Conservation (phyloP, 805 yeast genomes). For the Novakomyces olei region DNA sequence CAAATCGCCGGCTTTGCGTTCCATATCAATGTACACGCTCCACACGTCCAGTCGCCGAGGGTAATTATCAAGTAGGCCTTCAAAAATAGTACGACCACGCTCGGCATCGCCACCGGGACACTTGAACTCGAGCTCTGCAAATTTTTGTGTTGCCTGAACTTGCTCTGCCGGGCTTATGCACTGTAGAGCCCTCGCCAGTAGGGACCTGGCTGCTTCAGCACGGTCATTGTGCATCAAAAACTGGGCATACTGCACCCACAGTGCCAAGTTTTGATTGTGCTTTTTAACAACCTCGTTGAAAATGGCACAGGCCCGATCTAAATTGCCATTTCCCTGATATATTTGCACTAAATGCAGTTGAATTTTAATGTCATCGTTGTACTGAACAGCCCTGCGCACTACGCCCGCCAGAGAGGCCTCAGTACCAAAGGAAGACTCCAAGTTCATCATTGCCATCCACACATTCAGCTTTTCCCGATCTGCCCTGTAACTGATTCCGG, state of each 20-base stretch:
- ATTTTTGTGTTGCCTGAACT: slow-evolving; percentile 62
- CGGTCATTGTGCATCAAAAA: slow-evolving; percentile 32
- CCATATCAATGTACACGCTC: slow-evolving; percentile 90
- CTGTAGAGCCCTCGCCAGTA: slow-evolving; percentile 54
- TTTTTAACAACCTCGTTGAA: slow-evolving; percentile 52
- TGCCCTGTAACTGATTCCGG: slow-evolving; percentile 72
- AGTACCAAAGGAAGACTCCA: slow-evolving; percentile 85
- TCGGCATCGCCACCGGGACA: slow-evolving; percentile 78
- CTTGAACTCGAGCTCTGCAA: slow-evolving; percentile 65
- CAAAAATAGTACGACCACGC: slow-evolving; percentile 84
- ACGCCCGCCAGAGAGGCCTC: slow-evolving; percentile 58
- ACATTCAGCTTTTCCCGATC: slow-evolving; percentile 83
- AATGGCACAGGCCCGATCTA: slow-evolving; percentile 43
- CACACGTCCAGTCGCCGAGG: slow-evolving; percentile 84
- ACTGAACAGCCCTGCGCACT: slow-evolving; percentile 69
- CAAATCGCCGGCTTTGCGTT: slow-evolving; percentile 46
- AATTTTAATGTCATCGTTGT: slow-evolving; percentile 10
- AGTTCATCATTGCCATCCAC: slow-evolving; percentile 85
- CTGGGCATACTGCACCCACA: slow-evolving; percentile 70
- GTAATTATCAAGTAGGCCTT: slow-evolving; percentile 72
- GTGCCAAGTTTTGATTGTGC: slow-evolving; percentile 44
- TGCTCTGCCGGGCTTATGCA: slow-evolving; percentile 45
- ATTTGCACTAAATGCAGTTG: slow-evolving; percentile 22
- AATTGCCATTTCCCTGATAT: slow-evolving; percentile 50
- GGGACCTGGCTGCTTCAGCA: slow-evolving; percentile 39